A percentile compares a stretch with the other conserved stretches of the same genome.
phyloP scores from a whole-genome alignment of 2,329 filamentous ascomycete genomes.

The Ascochyta koolunga region DNA sequence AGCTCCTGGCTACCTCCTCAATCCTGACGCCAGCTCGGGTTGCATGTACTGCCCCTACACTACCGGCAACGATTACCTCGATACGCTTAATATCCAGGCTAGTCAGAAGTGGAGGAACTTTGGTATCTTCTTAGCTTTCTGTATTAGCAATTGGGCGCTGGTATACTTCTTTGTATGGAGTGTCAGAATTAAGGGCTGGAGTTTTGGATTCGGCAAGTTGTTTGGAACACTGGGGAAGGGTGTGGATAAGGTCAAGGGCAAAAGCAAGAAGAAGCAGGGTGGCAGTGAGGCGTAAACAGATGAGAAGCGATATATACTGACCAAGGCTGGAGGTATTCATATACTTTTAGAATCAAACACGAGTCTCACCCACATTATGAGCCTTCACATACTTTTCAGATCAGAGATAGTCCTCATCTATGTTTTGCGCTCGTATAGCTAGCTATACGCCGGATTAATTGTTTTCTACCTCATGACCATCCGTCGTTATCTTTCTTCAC shows the following conservation, averaged over 20 bases:
- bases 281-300: conserved; percentile 1
- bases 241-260: conserved; percentile 23
- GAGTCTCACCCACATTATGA: no score
- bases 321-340: not conserved
- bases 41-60: conserved; percentile 76
- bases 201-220: conserved; percentile 68
- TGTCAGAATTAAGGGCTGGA: conserved; percentile 72
- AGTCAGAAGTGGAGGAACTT: conserved; percentile 74
- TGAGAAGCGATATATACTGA: not conserved
- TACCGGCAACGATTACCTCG: conserved; percentile 70
- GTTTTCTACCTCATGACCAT: not conserved
- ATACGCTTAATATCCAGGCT: conserved; percentile 60
- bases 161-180: conserved; percentile 81
- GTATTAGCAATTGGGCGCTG: conserved; percentile 71
- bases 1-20: conserved; percentile 67
- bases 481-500: conserved; percentile 9
- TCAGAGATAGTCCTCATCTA: no score
- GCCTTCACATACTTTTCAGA: no score
- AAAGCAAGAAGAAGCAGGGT: conserved; percentile 18
- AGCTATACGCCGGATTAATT: no score
- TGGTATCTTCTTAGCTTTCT: conserved; percentile 75
- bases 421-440: no score
- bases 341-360: not conserved
- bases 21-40: conserved; percentile 61
- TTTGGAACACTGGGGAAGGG: conserved; percentile 56